phyloP scores from a whole-genome alignment of 2,329 filamentous ascomycete genomes.

The Aspergillus chevalieri region DNA sequence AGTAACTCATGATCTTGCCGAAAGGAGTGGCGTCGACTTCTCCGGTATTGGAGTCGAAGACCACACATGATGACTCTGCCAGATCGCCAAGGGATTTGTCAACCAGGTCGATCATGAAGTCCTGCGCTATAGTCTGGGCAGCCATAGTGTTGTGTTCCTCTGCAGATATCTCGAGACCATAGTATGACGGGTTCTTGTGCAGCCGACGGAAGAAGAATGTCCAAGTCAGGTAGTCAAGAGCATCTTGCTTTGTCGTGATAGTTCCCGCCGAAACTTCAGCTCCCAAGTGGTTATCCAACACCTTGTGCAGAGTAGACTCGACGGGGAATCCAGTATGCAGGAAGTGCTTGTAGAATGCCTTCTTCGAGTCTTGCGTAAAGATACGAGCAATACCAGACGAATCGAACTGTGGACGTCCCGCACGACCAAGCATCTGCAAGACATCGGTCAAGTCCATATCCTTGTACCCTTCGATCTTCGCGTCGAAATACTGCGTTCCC shows the following conservation, averaged over 20 bases:
- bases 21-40: slow-evolving; percentile 84
- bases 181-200: slow-evolving; percentile 98
- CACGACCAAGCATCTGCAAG: slow-evolving; percentile 93
- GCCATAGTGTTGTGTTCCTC: slow-evolving; percentile 85
- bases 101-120: slow-evolving; percentile 91
- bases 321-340: slow-evolving; percentile 96
- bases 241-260: slow-evolving; percentile 90
- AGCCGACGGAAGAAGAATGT: slow-evolving; percentile 97
- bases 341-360: slow-evolving; percentile 99
- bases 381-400: slow-evolving; percentile 92
- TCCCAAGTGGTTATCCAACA: slow-evolving; percentile 92
- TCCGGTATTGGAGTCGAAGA: slow-evolving; percentile 70
- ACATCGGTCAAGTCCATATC: slow-evolving; percentile 99
- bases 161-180: slow-evolving; percentile 85
- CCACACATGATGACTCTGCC: slow-evolving; percentile 75
- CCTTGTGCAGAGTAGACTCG: slow-evolving; percentile 91
- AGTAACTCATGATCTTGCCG: slow-evolving; percentile 99
- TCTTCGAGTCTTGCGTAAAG: slow-evolving; percentile 95
- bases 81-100: slow-evolving; percentile 78
- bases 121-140: slow-evolving; percentile 81
- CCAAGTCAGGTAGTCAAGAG: slow-evolving; percentile 95
- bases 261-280: slow-evolving; percentile 93
- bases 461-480: slow-evolving; percentile 94
- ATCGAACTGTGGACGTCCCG: slow-evolving; percentile 93
- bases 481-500: slow-evolving; percentile 95